Evolutionary conservation across 257 asterid species (phyloP), one percentile per base, ranked within the genome.

Genomic region (Nyctanthes arbortristis): DNA sequence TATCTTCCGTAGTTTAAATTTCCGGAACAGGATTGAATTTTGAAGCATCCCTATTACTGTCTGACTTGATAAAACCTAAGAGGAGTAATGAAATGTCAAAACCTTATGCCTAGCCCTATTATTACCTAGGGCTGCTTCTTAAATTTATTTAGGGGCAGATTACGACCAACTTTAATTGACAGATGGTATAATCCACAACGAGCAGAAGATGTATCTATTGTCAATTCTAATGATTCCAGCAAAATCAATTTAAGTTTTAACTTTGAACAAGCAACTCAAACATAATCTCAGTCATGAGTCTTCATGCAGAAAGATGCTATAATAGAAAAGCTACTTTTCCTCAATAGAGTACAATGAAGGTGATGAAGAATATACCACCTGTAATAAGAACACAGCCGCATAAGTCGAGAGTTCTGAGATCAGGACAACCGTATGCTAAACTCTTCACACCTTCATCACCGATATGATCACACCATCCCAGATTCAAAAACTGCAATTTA

Each of bases 351-450:
- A 34, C 20, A 24, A 65, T 30, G 16, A 43, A 12, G 12, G 11
- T 30, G 27, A 5, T 35, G 40, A 3, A 32, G 31, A 30, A 30
- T 78, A n/a, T n/a, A n/a, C n/a, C n/a, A 89, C 97, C 99, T 72
- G 99, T 94, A 54, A 94, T 91, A 66, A 88, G 96, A 79, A 89
- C 87, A 63, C 97, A 91, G 25, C 97, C 97, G 39, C 99, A 94
- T 79, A 91, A 79, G 83, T 89, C 96, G 0, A 94, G 92, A 32
- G 88, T 90, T 79, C 84, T 74, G 60, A 89, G 87, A 77, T 91
- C 89, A 55, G 97, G 97, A 79, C 99, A 94, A 12, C 99, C 97
- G 73, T 89, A 86, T 25, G 99, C 99, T 61, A 94, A 84, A 73
- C 97, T 91, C 84, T 81, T 94, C 14, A 94, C 99, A 18, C 99